phyloP scores from a whole-genome alignment of 331 rosid genomes.

The Pyracantha coccinea region DNA sequence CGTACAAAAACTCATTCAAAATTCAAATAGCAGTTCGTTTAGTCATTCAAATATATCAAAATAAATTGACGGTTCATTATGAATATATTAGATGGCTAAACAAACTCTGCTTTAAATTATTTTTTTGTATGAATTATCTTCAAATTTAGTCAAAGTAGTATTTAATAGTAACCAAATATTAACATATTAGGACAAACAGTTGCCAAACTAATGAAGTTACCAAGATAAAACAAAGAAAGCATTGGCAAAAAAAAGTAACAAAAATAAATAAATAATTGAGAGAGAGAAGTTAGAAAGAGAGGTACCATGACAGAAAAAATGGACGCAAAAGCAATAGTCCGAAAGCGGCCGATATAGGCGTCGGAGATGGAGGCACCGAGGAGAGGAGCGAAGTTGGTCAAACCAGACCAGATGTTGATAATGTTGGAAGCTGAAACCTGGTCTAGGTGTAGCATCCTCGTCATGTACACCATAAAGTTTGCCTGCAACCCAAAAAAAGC shows the following conservation, averaged over 20 bases:
- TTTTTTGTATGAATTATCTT: too few species aligned
- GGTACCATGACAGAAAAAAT: conserved; percentile 51
- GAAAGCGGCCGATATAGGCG: conserved; percentile 62
- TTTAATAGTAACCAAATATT: too few species aligned
- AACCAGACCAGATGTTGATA: conserved; percentile 53
- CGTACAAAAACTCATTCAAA: too few species aligned
- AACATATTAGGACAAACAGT: not conserved
- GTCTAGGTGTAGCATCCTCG: conserved; percentile 49
- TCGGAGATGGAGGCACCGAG: conserved; percentile 85
- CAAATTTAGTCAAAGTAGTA: too few species aligned
- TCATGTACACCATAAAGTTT: conserved; percentile 74
- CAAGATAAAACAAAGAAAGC: too few species aligned
- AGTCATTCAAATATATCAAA: too few species aligned
- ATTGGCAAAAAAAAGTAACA: not conserved
- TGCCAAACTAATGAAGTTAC: not conserved
- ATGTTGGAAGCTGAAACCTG: conserved; percentile 63
- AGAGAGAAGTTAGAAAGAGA: not conserved
- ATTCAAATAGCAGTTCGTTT: too few species aligned
- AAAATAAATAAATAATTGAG: not conserved
- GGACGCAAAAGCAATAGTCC: conserved; percentile 62
- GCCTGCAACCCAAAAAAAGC: conserved; percentile 66
- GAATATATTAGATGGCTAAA: too few species aligned
- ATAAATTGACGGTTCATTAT: too few species aligned
- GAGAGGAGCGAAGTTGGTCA: conserved; percentile 55
- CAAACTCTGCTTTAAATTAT: too few species aligned